A percentile compares a stretch with the other conserved stretches of the same genome.
phyloP scores from a whole-genome alignment of 768 basidiomycete species.

The Macrolepiota fuliginosa region DNA sequence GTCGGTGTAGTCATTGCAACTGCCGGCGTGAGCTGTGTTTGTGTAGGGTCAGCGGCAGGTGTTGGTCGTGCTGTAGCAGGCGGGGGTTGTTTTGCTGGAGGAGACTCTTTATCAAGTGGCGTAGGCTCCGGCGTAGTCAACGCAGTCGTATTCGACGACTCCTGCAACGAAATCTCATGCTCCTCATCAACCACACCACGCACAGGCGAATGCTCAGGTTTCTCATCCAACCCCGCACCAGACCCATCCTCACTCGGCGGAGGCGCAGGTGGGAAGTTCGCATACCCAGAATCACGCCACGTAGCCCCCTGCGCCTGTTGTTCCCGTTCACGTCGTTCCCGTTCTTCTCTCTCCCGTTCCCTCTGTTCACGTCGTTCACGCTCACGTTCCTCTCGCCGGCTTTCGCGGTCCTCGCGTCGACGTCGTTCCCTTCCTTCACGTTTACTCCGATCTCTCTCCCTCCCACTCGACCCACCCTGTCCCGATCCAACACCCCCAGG shows the following conservation, averaged over 20 bases:
- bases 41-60: not conserved
- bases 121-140: constrained; percentile 13
- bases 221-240: constrained; percentile 13
- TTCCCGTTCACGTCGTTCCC: constrained; percentile 15
- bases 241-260: constrained; percentile 27
- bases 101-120: constrained; percentile 1
- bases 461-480: constrained; percentile 16
- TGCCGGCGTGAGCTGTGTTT: constrained; percentile 4
- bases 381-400: constrained; percentile 9
- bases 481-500: constrained; percentile 30
- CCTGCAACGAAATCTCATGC: not conserved
- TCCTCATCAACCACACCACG: not conserved
- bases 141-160: constrained; percentile 3
- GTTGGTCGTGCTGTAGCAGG: not conserved
- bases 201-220: constrained; percentile 13
- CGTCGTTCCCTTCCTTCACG: not conserved
- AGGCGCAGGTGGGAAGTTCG: constrained; percentile 24
- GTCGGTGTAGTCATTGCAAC: not conserved
- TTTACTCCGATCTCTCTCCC: not conserved
- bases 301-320: not conserved
- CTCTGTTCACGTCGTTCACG: constrained; percentile 13
- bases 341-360: constrained; percentile 18
- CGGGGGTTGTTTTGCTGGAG: not conserved
- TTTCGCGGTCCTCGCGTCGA: not conserved
- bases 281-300: constrained; percentile 2